These are phyloP conservation scores for Mrakia blollopis DNA, from an alignment of 768 basidiomycete species.

Conservation along the genomic window DNA sequence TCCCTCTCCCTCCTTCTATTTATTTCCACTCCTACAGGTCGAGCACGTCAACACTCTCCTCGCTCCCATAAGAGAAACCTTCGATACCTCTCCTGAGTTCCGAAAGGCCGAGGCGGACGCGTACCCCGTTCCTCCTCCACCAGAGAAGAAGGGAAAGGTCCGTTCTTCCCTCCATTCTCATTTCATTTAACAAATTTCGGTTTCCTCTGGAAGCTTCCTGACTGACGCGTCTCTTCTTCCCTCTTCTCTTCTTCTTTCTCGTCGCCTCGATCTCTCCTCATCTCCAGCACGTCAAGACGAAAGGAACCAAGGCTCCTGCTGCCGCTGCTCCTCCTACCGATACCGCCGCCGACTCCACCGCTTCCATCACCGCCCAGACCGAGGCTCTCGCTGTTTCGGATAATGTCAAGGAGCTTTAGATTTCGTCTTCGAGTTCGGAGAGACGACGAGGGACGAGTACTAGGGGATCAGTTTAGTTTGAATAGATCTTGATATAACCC, in stretches of 20 bases:
- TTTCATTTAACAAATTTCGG: not conserved
- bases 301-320: not conserved
- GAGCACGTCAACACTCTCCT: slow-evolving; percentile 69
- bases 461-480: too few species aligned
- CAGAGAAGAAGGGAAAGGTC: slow-evolving; percentile 38
- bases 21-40: slow-evolving; percentile 34
- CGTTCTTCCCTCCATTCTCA: not conserved
- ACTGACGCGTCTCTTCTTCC: not conserved
- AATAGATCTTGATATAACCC: not conserved
- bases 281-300: not conserved
- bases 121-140: slow-evolving; percentile 55
- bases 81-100: slow-evolving; percentile 74
- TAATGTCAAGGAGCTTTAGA: slow-evolving; percentile 13
- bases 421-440: not conserved
- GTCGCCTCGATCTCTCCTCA: too few species aligned
- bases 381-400: slow-evolving; percentile 9
- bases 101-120: slow-evolving; percentile 68
- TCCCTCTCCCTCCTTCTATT: not conserved
- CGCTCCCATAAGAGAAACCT: slow-evolving; percentile 73
- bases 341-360: not conserved
- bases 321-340: not conserved
- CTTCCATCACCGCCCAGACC: not conserved
- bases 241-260: not conserved
- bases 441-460: too few species aligned
- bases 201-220: too few species aligned